A percentile compares a stretch with the other conserved stretches of the same genome.
Evolutionary conservation across 345 rosid species (phyloP).

Genomic region (Physaria fendleri): DNA sequence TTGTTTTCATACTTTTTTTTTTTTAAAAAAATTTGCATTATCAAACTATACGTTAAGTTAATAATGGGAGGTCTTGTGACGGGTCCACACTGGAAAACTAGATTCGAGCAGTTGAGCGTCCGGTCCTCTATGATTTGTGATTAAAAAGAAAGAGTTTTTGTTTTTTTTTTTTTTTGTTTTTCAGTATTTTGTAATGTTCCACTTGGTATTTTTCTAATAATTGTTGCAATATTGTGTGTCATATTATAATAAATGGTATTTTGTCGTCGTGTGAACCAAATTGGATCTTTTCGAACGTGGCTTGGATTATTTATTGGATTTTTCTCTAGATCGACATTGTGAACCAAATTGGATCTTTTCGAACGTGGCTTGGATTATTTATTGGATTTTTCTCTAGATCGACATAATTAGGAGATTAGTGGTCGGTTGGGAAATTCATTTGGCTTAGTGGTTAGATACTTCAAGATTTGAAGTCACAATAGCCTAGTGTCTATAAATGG

Average conservation of each 20-base stretch:
- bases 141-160: neutral
- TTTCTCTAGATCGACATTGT: neutral
- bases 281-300: neutral
- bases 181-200: slow-evolving; percentile 1
- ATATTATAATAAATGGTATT: slow-evolving; percentile 4
- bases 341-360: too few species aligned
- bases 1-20: neutral
- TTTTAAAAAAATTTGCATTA: too few species aligned
- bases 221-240: slow-evolving; percentile 15
- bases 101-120: slow-evolving; percentile 29
- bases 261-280: slow-evolving; percentile 10
- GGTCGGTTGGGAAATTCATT: neutral
- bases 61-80: slow-evolving; percentile 29
- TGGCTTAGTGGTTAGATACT: neutral
- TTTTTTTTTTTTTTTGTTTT: neutral
- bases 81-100: slow-evolving; percentile 26
- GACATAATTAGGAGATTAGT: neutral
- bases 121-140: slow-evolving; percentile 28
- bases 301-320: neutral
- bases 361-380: neutral
- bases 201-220: slow-evolving; percentile 2
- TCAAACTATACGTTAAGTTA: slow-evolving; percentile 11
- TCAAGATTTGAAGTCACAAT: neutral
- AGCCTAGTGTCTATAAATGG: neutral
- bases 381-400: neutral